Evolutionary conservation across 257 asterid species (phyloP).

Genomic region (Solanum virginianum): DNA sequence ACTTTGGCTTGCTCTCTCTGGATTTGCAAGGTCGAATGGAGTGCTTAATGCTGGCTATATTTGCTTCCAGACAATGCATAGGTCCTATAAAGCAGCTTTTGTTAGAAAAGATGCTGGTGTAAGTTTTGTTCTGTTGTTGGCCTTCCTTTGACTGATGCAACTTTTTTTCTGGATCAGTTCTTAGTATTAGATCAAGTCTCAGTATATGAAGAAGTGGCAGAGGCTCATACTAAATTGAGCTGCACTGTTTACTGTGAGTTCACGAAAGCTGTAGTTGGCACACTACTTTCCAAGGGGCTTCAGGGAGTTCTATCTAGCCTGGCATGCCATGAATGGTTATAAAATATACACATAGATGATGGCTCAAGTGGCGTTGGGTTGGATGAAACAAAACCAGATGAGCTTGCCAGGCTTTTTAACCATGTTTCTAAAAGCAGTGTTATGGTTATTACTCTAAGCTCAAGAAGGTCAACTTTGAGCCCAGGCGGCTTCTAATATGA

Average conservation of each 20-base stretch:
- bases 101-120: constrained; percentile 35
- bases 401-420: background rate
- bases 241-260: background rate
- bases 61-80: constrained; percentile 59
- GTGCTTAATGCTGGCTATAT: constrained; percentile 80
- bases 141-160: background rate
- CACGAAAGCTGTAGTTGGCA: background rate
- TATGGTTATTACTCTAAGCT: background rate
- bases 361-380: background rate
- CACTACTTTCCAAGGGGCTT: background rate
- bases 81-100: constrained; percentile 32
- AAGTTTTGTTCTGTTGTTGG: constrained; percentile 12
- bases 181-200: background rate
- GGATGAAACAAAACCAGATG: background rate
- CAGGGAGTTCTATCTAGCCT: background rate
- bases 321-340: background rate
- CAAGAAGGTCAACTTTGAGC: background rate
- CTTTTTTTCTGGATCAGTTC: background rate
- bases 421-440: background rate
- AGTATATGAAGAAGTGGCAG: background rate
- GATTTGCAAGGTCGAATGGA: constrained; percentile 86
- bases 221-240: background rate
- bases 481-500: background rate
- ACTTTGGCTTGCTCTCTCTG: constrained; percentile 71
- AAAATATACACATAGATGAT: background rate